Conservation (phyloP, 2,329 filamentous ascomycete genomes). For the Alternaria alternata region DNA sequence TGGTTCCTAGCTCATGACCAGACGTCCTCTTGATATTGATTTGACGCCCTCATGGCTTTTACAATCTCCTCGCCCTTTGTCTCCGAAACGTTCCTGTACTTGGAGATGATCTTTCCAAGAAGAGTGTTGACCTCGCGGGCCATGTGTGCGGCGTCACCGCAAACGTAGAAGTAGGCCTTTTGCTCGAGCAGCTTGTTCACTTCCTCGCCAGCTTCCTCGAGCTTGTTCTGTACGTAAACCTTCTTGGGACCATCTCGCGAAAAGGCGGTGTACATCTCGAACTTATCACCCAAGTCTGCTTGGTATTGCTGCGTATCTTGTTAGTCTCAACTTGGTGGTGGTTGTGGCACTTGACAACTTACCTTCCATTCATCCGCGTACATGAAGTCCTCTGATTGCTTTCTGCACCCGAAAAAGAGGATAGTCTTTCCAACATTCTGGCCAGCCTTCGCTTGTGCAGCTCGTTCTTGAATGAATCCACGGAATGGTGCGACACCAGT, state of each 20-base stretch:
- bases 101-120: slow-evolving; percentile 85
- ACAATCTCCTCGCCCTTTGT: slow-evolving; percentile 94
- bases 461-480: slow-evolving; percentile 92
- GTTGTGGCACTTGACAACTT: slow-evolving; percentile 52
- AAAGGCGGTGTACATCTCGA: slow-evolving; percentile 91
- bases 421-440: slow-evolving; percentile 85
- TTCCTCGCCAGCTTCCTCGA: slow-evolving; percentile 82
- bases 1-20: slow-evolving; percentile 60
- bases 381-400: slow-evolving; percentile 85
- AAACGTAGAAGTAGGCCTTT: slow-evolving; percentile 95
- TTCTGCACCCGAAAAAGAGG: slow-evolving; percentile 95
- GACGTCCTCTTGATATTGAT: slow-evolving; percentile 91
- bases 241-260: slow-evolving; percentile 89
- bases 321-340: slow-evolving; percentile 30
- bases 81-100: slow-evolving; percentile 81
- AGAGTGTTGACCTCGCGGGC: slow-evolving; percentile 89
- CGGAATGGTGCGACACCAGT: slow-evolving; percentile 97
- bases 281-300: slow-evolving; percentile 82
- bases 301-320: slow-evolving; percentile 73
- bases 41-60: slow-evolving; percentile 93
- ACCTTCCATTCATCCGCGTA: slow-evolving; percentile 94
- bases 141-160: slow-evolving; percentile 97
- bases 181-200: slow-evolving; percentile 88
- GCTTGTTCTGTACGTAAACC: slow-evolving; percentile 94
- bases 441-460: slow-evolving; percentile 80